Evolutionary conservation across 495 filamentous ascomycete genomes (phyloP), one percentile per base, ranked within the genome.

Genomic region (Aspergillus heteromorphus): DNA sequence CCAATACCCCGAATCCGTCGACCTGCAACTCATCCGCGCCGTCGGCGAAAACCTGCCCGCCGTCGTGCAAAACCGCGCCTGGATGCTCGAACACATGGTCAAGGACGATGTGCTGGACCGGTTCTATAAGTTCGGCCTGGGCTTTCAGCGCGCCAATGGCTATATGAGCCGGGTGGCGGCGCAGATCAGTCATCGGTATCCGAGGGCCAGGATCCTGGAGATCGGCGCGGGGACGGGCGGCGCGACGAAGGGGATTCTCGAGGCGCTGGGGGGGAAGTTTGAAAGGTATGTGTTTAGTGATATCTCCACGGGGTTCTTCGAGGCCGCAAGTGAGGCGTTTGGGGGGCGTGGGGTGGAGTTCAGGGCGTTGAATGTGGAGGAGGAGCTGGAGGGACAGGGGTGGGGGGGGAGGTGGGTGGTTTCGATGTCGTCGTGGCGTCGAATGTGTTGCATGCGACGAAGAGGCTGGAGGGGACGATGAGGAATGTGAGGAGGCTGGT

Each of bases 401-500:
- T 36, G 5, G 5, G 9, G 4, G 9, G 9, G 9, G 31, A 2
- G 13, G 8, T n/a, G n/a, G n/a, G n/a, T n/a, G n/a, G n/a, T n/a
- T 36, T 36, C 9, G 31, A 36, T 14, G 31, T 36, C 4, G 31
- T 36, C 4, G 13, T 36, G 2, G 31, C 31, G 9, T 36, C 31
- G 9, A 36, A 36, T 14, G 31, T 36, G 9, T 14, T 36, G 2
- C 31, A 36, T 36, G 31, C 31, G 31, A 36, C 31, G 9, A 4
- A 11, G 31, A 36, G 31, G 5, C 9, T 36, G 31, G 31, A 10
- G 13, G 31, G 13, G 9, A 36, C 31, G 31, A 5, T 36, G 31
- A 10, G 31, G 8, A 10, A 36, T 36, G 8, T 20, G 10, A 5
- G 41, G 6, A 55, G 6, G 20, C 69, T 5, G 61, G 64, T 51